Percentiles rank a stretch among this genome's conserved stretches.
These are phyloP conservation scores for Setomelanomma holmii DNA, from an alignment of 2,329 filamentous ascomycete genomes.

Conservation along the genomic window DNA sequence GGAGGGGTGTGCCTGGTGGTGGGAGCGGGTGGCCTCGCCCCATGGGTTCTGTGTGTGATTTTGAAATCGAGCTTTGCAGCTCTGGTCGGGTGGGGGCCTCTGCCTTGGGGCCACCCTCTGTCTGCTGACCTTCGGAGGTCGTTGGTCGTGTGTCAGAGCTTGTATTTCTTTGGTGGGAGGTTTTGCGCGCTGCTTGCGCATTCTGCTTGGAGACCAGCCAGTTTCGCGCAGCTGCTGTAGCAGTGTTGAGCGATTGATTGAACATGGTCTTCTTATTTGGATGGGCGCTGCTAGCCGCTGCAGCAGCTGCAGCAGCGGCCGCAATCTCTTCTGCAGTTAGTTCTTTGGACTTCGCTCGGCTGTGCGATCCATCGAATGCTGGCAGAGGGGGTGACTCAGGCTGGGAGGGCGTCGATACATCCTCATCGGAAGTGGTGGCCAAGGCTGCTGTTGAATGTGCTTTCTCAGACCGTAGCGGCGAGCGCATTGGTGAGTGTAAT, in stretches of 20 bases:
- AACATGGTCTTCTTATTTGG: slow-evolving; percentile 33
- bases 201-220: slow-evolving; percentile 62
- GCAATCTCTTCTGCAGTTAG: slow-evolving; percentile 31
- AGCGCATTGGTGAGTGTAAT: slow-evolving; percentile 60
- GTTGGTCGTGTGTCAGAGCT: slow-evolving; percentile 14
- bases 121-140: slow-evolving; percentile 15
- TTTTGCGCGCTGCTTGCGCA: slow-evolving; percentile 14
- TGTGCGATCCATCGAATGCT: slow-evolving; percentile 12
- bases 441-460: slow-evolving; percentile 14
- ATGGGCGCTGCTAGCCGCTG: slow-evolving; percentile 11
- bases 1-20: slow-evolving; percentile 80
- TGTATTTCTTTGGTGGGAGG: slow-evolving; percentile 15
- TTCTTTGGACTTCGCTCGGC: slow-evolving; percentile 24
- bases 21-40: slow-evolving; percentile 83
- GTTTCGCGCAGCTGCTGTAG: slow-evolving; percentile 65
- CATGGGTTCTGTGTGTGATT: slow-evolving; percentile 69
- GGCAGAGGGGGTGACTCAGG: slow-evolving; percentile 16
- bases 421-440: slow-evolving; percentile 22
- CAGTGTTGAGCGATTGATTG: slow-evolving; percentile 52
- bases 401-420: slow-evolving; percentile 32
- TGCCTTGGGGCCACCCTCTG: slow-evolving; percentile 12
- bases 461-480: slow-evolving; percentile 51
- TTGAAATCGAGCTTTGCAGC: slow-evolving; percentile 11
- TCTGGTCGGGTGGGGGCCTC: slow-evolving; percentile 6
- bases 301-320: slow-evolving; percentile 28